A percentile compares a stretch with the other conserved stretches of the same genome.
Evolutionary conservation across 2,329 filamentous ascomycete species (phyloP).

Genomic region (Fusarium sp.): DNA sequence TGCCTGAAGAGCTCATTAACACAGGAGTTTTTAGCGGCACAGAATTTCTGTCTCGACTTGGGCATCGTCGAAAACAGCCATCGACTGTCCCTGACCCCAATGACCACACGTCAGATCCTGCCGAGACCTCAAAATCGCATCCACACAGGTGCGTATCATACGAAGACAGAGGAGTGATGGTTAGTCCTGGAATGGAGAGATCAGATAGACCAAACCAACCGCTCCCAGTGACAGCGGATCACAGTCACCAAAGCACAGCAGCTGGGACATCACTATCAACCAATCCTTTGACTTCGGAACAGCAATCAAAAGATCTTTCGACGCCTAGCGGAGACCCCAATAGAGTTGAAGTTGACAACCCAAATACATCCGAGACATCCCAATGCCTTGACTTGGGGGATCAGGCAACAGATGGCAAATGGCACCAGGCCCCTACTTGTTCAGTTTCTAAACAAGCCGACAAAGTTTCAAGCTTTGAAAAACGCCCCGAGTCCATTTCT

Average conservation of each 20-base stretch:
- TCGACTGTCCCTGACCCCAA: not conserved
- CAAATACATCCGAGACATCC: too few species aligned
- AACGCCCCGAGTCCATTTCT: not conserved
- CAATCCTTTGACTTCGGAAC: not conserved
- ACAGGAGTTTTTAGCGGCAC: constrained; percentile 38
- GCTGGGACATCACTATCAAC: not conserved
- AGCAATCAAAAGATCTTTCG: not conserved
- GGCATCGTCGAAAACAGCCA: not conserved
- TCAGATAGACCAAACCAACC: not conserved
- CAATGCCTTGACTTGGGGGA: not conserved
- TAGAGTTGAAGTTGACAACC: not conserved
- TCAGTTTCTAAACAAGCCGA: not conserved
- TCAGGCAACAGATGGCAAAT: not conserved
- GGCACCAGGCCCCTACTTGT: not conserved
- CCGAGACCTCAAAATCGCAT: not conserved
- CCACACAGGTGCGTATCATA: constrained; percentile 6
- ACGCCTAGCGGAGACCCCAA: not conserved
- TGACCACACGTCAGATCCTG: not conserved
- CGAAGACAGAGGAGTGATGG: constrained; percentile 38
- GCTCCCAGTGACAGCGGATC: not conserved
- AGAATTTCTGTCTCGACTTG: not conserved
- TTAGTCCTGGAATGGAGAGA: constrained; percentile 9
- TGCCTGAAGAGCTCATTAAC: constrained; percentile 24
- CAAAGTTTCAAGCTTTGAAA: not conserved
- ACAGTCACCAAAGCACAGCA: not conserved